A percentile compares a stretch with the other conserved stretches of the same genome.
These are phyloP conservation scores for Paramyrothecium roridum DNA, from an alignment of 2,329 filamentous ascomycete species.

Conservation along the genomic window DNA sequence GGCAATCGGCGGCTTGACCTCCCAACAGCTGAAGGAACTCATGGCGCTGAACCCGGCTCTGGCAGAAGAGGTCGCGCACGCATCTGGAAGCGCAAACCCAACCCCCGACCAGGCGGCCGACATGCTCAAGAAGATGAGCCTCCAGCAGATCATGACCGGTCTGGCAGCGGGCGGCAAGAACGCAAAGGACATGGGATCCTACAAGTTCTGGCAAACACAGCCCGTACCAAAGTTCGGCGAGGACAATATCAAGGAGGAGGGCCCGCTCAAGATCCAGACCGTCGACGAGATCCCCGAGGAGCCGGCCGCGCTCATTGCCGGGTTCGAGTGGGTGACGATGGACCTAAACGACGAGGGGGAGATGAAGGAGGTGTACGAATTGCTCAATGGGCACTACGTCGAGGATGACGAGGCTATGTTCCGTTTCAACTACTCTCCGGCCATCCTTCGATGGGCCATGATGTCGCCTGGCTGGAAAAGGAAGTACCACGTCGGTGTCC, in stretches of 20 bases:
- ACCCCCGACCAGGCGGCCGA: constrained; percentile 43
- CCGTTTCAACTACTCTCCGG: constrained; percentile 89
- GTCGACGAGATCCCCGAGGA: constrained; percentile 76
- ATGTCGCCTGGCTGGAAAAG: constrained; percentile 92
- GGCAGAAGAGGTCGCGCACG: constrained; percentile 51
- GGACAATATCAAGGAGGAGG: constrained; percentile 61
- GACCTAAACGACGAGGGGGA: constrained; percentile 76
- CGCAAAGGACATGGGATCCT: constrained; percentile 91
- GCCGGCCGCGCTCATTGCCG: constrained; percentile 70
- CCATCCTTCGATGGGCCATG: constrained; percentile 90
- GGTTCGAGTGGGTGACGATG: constrained; percentile 93
- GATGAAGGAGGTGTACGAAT: constrained; percentile 86
- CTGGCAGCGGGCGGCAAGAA: constrained; percentile 80
- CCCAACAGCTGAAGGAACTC: constrained; percentile 61
- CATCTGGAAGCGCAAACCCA: constrained; percentile 30
- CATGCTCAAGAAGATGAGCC: constrained; percentile 59
- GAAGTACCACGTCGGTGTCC: constrained; percentile 93
- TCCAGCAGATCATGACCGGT: constrained; percentile 72
- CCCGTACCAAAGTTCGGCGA: constrained; percentile 83
- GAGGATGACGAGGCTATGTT: constrained; percentile 98
- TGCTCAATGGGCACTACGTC: constrained; percentile 92
- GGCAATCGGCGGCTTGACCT: constrained; percentile 50
- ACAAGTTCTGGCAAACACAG: constrained; percentile 99
- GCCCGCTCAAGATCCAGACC: constrained; percentile 78
- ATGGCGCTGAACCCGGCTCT: constrained; percentile 71